Conservation (phyloP, 1,284 basidiomycete species). For the Sanghuangporus baumii region DNA sequence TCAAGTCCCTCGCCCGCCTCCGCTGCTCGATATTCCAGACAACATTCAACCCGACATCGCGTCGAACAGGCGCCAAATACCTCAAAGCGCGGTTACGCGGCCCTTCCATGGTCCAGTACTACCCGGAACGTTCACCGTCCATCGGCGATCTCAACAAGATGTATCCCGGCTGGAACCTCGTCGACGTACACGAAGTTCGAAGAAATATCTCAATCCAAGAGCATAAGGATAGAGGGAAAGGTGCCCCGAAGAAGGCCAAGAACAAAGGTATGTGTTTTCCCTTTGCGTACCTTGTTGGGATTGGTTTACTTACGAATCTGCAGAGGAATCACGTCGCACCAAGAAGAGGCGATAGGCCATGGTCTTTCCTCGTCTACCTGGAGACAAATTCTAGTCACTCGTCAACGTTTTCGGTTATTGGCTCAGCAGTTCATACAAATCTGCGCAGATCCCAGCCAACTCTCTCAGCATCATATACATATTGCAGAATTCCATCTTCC, state of each 20-base stretch:
- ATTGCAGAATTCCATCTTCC: too few relatives aligned
- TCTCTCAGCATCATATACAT: too few relatives aligned
- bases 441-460: too few relatives aligned
- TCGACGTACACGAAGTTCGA: constrained; percentile 59
- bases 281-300: background rate
- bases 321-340: constrained; percentile 2
- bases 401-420: too few relatives aligned
- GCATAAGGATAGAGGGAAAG: constrained; percentile 70
- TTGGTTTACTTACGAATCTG: background rate
- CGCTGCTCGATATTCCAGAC: constrained; percentile 79
- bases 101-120: constrained; percentile 75
- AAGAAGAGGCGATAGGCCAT: constrained; percentile 5
- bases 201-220: constrained; percentile 62
- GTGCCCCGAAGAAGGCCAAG: constrained; percentile 73
- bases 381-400: too few relatives aligned
- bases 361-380: background rate
- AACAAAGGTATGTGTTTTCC: constrained; percentile 43
- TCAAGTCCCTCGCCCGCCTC: constrained; percentile 49
- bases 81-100: constrained; percentile 70
- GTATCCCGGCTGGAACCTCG: constrained; percentile 52
- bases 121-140: constrained; percentile 47
- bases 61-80: constrained; percentile 83
- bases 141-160: constrained; percentile 45
- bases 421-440: too few relatives aligned
- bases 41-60: constrained; percentile 71